phyloP scores from a whole-genome alignment of 176 grass and related monocot species.

The Oryza longistaminata region DNA sequence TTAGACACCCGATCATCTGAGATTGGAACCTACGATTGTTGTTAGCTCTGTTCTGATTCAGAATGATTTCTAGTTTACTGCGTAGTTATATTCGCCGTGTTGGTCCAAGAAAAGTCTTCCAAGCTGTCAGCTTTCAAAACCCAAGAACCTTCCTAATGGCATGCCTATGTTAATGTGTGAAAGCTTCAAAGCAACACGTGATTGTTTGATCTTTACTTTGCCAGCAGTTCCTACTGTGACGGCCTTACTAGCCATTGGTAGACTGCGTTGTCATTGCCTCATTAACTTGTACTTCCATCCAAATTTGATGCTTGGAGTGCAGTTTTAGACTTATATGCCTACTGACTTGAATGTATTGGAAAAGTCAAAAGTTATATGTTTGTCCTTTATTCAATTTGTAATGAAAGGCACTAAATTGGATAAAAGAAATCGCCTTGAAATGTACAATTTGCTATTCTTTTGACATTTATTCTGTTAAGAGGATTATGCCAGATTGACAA shows the following conservation, averaged over 20 bases:
- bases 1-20: neutral
- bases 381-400: neutral
- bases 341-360: neutral
- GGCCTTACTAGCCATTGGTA: neutral
- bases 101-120: neutral
- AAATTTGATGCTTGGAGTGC: neutral
- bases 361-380: neutral
- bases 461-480: neutral
- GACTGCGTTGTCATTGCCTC: constrained; percentile 10
- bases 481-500: neutral
- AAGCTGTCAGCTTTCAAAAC: neutral
- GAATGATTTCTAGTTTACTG: neutral
- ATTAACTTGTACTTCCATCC: neutral
- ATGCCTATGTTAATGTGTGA: neutral
- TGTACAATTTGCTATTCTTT: neutral
- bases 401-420: neutral
- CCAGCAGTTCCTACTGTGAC: neutral
- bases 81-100: neutral
- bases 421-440: neutral
- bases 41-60: neutral
- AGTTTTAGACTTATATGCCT: neutral
- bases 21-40: neutral
- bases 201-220: neutral
- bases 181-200: constrained; percentile 14
- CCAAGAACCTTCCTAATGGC: neutral